Evolutionary conservation across 1,284 basidiomycete species (phyloP), one percentile per base, ranked within the genome.

Genomic region (Sphaerobolus stellatus): DNA sequence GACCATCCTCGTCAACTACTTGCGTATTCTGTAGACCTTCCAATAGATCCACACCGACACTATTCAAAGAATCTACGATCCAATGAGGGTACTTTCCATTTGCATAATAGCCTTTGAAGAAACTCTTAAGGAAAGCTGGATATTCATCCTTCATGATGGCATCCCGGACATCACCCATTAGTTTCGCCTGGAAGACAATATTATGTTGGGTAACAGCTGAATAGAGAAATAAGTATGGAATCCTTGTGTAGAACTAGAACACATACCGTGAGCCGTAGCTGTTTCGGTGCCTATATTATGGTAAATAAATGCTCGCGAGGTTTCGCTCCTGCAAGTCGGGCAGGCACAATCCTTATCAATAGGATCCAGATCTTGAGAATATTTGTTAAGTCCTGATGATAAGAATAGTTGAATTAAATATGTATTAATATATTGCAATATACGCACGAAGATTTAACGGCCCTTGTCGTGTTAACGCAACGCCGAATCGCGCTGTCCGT

Each of bases 401-500:
- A 45, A 8, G 22, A 31, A 33, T 18, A 20, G 54, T 22, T 50
- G 27, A 22, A 14, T 20, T 49, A 33, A 34, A 18, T 34, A 47
- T 24, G 29, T 22, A 33, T 30, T 28, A 25, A 34, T 8, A 49
- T 24, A 27, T 4, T 31, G 44, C 6, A 45, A 20, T 22, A 11
- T 4, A 70, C 81, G 49, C 61, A 88, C 89, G 81, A 16, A 93
- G 78, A 67, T 93, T 93, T 18, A 94, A 63, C 8, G 90, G 89
- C 0, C 91, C 91, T 16, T 72, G 76, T 63, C 83, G 82, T 8
- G 92, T 93, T 55, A 94, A 68, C 3, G 91, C 92, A 14, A 94
- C 86, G 1, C 91, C 91, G 65, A 94, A 94, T 22, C 91, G 80
- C 24, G 91, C 91, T 1, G 91, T 93, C 53, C 89, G 78, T 3